Percentiles rank a stretch among this genome's conserved stretches.
phyloP scores from a whole-genome alignment of 1,139 yeast species.

The Nakaseomyces uthaithaninus region DNA sequence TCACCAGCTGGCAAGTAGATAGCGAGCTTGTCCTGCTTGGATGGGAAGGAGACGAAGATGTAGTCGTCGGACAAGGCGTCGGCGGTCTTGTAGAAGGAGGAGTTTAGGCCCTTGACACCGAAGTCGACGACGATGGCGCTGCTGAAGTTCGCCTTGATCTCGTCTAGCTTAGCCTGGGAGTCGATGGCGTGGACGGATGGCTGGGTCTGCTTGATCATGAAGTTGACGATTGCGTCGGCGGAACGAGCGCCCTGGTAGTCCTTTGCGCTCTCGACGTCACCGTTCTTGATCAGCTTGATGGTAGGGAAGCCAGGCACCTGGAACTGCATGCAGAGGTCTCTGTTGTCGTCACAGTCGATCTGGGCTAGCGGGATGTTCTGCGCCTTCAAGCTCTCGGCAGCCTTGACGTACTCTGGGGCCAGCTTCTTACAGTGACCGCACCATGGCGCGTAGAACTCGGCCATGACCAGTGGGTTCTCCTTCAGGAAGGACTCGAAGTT shows the following conservation, averaged over 20 bases:
- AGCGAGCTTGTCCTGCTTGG: conserved; percentile 35
- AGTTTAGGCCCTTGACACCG: conserved; percentile 23
- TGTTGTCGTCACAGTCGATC: conserved; percentile 85
- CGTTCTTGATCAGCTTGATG: conserved; percentile 72
- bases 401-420: conserved; percentile 83
- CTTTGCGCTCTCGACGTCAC: conserved; percentile 37
- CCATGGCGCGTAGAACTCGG: conserved; percentile 99
- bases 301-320: conserved; percentile 90
- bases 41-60: conserved; percentile 21
- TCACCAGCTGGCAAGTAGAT: conserved; percentile 27
- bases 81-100: conserved; percentile 27
- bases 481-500: conserved; percentile 58
- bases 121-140: conserved; percentile 37
- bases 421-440: conserved; percentile 96
- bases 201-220: conserved; percentile 73
- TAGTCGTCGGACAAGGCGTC: conserved; percentile 18
- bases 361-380: conserved; percentile 74
- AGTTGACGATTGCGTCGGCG: conserved; percentile 65
- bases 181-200: conserved; percentile 64
- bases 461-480: conserved; percentile 72
- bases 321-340: conserved; percentile 65
- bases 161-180: conserved; percentile 43
- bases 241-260: conserved; percentile 82
- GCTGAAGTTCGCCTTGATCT: conserved; percentile 39
- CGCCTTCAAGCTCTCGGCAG: conserved; percentile 66